Evolutionary conservation across 2,329 filamentous ascomycete species (phyloP), one percentile per base, ranked within the genome.

Genomic region (Lachnellula suecica): DNA sequence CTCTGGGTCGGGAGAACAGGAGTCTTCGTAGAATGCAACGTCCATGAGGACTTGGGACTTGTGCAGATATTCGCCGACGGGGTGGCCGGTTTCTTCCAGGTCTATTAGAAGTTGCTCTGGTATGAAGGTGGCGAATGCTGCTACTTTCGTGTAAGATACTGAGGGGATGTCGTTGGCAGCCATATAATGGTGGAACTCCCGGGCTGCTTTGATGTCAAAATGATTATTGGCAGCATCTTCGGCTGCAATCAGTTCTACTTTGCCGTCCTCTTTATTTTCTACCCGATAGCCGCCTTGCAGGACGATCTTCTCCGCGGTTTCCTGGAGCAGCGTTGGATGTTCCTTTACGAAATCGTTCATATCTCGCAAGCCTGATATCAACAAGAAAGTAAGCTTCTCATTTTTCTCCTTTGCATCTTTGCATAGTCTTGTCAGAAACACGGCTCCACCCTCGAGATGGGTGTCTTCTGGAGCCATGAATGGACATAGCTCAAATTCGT

Each of bases 351-450:
- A 66, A 7, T 50, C 23, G 9, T 52, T 44, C 13, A 63, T 61
- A 34, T 67, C 64, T 46, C 47, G 51, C 20, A 65, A 29, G n/a
- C 59, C 60, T 10, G 64, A 67, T 19, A 65, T 60, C 8, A 57
- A 52, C 10, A 66, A 47, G 15, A 65, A 44, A 1, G 63, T 65
- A 1, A 67, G 24, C 35, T 63, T 63, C 19, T 59, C 38, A 1
- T 46, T 37, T 3, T 49, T 35, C 20, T 47, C 40, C 6, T 43
- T 13, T 7, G 61, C 61, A 5, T 63, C 42, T 4, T 19, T 19
- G 35, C 56, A 61, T 9, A 62, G 42, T 3, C 44, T 22, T 1
- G 43, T 23, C 3, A 63, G 54, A 9, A 63, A 55, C 2, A 56
- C 38, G 13, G 54, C n/a, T 2, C 61, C 61, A 4, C 53, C 25